These are phyloP conservation scores for Lagenaria siceraria DNA, from an alignment of 306 rosid species.

Conservation along the genomic window DNA sequence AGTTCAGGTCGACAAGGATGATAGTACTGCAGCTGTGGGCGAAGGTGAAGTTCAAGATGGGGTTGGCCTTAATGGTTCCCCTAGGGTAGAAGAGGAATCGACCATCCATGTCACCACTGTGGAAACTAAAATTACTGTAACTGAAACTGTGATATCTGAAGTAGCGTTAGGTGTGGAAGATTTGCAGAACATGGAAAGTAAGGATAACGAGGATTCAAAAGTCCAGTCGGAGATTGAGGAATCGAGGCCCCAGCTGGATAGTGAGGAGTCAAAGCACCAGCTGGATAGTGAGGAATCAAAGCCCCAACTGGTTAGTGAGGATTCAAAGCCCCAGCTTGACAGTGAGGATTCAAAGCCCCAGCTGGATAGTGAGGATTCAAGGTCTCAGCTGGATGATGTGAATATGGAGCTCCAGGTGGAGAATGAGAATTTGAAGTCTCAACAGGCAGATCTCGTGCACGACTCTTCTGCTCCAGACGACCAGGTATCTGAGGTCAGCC, in stretches of 20 bases:
- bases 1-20: constrained; percentile 21
- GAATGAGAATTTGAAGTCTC: constrained; percentile 37
- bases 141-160: constrained; percentile 33
- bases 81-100: constrained; percentile 22
- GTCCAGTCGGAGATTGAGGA: not conserved
- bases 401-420: constrained; percentile 35
- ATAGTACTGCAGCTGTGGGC: constrained; percentile 15
- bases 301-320: not conserved
- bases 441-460: constrained; percentile 30
- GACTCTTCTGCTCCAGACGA: constrained; percentile 44
- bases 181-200: constrained; percentile 17
- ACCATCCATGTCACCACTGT: constrained; percentile 16
- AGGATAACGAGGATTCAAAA: constrained; percentile 10
- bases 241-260: not conserved
- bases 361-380: constrained; percentile 21
- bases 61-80: constrained; percentile 18
- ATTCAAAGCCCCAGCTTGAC: constrained; percentile 9
- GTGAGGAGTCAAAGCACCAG: not conserved
- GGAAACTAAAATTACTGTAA: constrained; percentile 23
- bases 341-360: constrained; percentile 8
- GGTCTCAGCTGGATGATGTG: constrained; percentile 31
- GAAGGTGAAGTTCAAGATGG: constrained; percentile 22
- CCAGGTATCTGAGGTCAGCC: constrained; percentile 99
- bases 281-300: not conserved
- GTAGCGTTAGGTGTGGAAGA: constrained; percentile 22